A percentile compares a stretch with the other conserved stretches of the same genome.
Conservation (phyloP, 2,329 filamentous ascomycete genomes). For the Rachicladosporium sp. region DNA sequence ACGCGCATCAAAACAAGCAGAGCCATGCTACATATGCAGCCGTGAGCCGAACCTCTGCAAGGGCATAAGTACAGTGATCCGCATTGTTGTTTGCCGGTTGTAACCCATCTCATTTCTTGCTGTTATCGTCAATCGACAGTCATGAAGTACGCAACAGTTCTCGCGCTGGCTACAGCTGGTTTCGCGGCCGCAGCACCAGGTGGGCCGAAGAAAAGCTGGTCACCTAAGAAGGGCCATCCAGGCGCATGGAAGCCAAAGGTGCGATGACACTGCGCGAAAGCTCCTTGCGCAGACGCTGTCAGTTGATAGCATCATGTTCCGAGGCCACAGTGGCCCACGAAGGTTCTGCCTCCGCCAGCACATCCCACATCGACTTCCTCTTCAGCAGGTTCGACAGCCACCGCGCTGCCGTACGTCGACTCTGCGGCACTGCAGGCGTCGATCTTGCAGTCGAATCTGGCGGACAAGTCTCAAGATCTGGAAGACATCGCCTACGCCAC, state of each 20-base stretch:
- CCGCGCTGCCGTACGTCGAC: slow-evolving; percentile 20
- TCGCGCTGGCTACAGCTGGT: too few species aligned
- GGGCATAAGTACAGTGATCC: not conserved
- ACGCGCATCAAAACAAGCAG: not conserved
- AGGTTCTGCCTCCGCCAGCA: not conserved
- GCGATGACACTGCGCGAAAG: not conserved
- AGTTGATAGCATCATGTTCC: slow-evolving; percentile 1
- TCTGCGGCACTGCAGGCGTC: slow-evolving; percentile 5
- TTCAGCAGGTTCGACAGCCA: not conserved
- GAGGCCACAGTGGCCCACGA: not conserved
- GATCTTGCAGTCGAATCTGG: slow-evolving; percentile 6
- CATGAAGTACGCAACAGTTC: too few species aligned
- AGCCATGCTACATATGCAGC: not conserved
- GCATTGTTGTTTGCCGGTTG: too few species aligned
- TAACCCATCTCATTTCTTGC: too few species aligned
- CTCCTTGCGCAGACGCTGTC: not conserved
- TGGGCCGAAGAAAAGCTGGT: too few species aligned
- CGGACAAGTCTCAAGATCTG: slow-evolving; percentile 18
- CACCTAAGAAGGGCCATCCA: too few species aligned
- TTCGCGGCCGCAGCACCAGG: too few species aligned
- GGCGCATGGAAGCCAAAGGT: too few species aligned
- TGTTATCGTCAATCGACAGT: too few species aligned
- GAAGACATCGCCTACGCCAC: slow-evolving; percentile 28
- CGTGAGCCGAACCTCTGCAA: not conserved
- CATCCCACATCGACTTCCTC: not conserved